phyloP scores from a whole-genome alignment of 495 filamentous ascomycete species.

The Talaromyces trachyspermus region DNA sequence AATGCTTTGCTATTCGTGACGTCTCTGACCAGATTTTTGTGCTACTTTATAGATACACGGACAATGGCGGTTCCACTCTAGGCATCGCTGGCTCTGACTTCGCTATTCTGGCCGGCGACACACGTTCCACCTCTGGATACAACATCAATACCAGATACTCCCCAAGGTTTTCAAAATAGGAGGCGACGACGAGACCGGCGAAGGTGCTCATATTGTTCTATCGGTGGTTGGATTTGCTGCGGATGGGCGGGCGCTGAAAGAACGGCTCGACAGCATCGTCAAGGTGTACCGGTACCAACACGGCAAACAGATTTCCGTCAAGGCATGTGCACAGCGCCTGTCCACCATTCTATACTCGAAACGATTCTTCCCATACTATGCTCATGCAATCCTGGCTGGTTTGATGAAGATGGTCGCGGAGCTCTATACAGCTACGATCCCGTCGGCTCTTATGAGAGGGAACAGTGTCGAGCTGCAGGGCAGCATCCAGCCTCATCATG shows the following conservation, averaged over 20 bases:
- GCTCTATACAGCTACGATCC: conserved; percentile 97
- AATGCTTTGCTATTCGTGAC: not conserved
- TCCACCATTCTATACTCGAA: conserved; percentile 93
- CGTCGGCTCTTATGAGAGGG: conserved; percentile 91
- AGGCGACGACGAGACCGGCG: conserved; percentile 73
- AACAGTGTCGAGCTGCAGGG: conserved; percentile 93
- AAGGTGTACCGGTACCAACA: conserved; percentile 98
- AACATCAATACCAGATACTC: conserved; percentile 94
- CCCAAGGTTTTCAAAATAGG: conserved; percentile 97
- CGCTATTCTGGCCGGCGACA: conserved; percentile 92
- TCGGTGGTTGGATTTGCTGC: conserved; percentile 94
- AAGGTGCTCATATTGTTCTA: conserved; percentile 75
- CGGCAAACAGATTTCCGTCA: conserved; percentile 84
- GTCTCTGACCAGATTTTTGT: conserved; percentile 13
- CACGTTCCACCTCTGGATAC: conserved; percentile 88
- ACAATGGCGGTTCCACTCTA: conserved; percentile 94
- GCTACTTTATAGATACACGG: conserved; percentile 68
- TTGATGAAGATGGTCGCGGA: conserved; percentile 92
- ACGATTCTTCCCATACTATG: conserved; percentile 98
- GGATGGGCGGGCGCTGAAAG: conserved; percentile 83
- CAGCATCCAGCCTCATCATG: conserved; percentile 96
- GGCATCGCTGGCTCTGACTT: conserved; percentile 93
- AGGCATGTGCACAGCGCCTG: conserved; percentile 85
- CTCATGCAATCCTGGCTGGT: conserved; percentile 85
- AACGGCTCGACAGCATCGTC: conserved; percentile 81